Evolutionary conservation across 768 basidiomycete genomes (phyloP), one percentile per base, ranked within the genome.

Genomic region (Coprinopsis cinerea): DNA sequence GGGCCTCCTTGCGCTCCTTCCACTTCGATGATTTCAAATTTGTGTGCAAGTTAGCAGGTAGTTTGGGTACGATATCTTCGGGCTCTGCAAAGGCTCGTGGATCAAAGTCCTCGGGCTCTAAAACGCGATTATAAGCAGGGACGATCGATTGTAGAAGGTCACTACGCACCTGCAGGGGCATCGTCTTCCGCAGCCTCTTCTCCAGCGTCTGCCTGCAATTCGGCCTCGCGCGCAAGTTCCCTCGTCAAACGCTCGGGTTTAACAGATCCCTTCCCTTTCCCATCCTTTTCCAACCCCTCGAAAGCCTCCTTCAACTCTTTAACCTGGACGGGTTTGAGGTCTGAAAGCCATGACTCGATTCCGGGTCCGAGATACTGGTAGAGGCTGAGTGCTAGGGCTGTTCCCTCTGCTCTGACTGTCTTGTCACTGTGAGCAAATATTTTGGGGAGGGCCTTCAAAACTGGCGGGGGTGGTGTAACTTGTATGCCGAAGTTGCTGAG

Each of bases 351-450:
- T 41, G 90, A 79, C 47, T 92, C 85, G 53, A 99, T 85, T 0
- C 82, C 83, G 46, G 81, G 59, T 25, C 91, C 95, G 54, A 98
- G 82, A 63, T 83, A 92, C 51, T 88, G 85, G 71, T 98, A 95
- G 5, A 98, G 67, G 0, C 71, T 69, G 58, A 86, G 83, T 0
- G 82, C 75, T 17, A 99, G 81, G 24, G 76, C 72, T 0, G 81
- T 81, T 27, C 95, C 96, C 68, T 99, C 96, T 1, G 89, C 82
- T 52, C 96, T 88, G 46, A 99, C 96, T 23, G 81, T 86, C 70
- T 98, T 98, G 67, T 99, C 96, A 14, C 82, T 83, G 61, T 99
- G 96, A 2, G 83, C 82, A 50, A 98, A 99, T 43, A 98, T 91
- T 71, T 93, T 95, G 28, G 94, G 88, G 18, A 99, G 67, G 4